A percentile compares a stretch with the other conserved stretches of the same genome.
Evolutionary conservation across 192 early-diverging fungal species (phyloP).

Genomic region (Backusella luteola): DNA sequence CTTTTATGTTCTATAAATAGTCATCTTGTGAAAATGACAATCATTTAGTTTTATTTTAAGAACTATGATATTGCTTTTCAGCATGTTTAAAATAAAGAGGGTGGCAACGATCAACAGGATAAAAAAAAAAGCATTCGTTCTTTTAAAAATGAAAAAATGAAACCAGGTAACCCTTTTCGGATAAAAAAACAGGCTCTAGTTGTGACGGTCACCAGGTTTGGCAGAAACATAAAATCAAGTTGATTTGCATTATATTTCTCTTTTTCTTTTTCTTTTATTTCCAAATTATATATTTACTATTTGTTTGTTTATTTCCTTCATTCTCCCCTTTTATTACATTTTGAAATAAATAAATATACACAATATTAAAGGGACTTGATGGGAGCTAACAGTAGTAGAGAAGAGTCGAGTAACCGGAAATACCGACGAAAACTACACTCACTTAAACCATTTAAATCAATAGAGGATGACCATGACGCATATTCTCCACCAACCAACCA

Average conservation of each 20-base stretch:
- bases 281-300: neutral
- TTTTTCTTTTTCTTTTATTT: neutral
- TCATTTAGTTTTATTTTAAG: neutral
- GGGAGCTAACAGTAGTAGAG: constrained; percentile 6
- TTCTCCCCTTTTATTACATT: neutral
- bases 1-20: no score
- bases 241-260: neutral
- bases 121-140: neutral
- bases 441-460: neutral
- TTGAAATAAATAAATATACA: neutral
- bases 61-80: neutral
- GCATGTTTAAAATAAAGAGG: neutral
- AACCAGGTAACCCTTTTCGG: neutral
- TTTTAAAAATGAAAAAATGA: neutral
- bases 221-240: constrained; percentile 9
- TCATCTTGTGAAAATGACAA: no score
- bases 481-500: neutral
- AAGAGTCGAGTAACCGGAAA: neutral
- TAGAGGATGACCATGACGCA: neutral
- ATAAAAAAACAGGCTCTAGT: neutral
- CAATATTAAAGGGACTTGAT: neutral
- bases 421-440: neutral
- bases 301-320: neutral
- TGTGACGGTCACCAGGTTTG: constrained; percentile 13
- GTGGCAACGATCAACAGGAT: neutral